Evolutionary conservation across 208 protist species (phyloP).

Genomic region (Trypanosoma conorhini): DNA sequence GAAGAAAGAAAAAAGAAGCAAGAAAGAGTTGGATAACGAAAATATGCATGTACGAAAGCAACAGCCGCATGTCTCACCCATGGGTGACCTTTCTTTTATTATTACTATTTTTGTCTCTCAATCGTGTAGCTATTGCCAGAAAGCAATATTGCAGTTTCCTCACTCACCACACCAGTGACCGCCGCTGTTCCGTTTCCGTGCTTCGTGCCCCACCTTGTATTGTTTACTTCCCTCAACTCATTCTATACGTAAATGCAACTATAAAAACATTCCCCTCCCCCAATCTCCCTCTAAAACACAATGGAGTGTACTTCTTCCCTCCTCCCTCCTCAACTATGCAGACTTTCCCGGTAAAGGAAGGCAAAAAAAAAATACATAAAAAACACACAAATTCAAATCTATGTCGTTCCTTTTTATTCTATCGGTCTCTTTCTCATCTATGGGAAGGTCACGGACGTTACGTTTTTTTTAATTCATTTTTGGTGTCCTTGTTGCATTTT

Average conservation of each 20-base stretch:
- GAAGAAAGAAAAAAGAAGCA: neutral
- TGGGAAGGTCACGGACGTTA: too few relatives aligned
- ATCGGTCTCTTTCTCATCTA: too few relatives aligned
- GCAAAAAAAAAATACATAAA: neutral
- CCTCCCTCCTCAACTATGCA: too few relatives aligned
- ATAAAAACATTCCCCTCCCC: too few relatives aligned
- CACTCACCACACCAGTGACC: neutral
- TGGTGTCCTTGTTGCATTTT: too few relatives aligned
- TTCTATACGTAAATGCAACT: too few relatives aligned
- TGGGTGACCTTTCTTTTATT: too few relatives aligned
- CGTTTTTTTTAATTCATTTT: too few relatives aligned
- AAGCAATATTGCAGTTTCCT: neutral
- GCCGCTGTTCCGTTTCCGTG: neutral
- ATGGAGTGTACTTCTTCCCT: neutral
- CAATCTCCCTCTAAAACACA: neutral
- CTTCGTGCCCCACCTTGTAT: neutral
- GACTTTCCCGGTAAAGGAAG: too few relatives aligned
- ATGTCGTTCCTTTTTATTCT: neutral
- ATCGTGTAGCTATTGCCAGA: neutral
- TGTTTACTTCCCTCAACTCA: neutral
- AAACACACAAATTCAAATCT: slow-evolving; percentile 5
- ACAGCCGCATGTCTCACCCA: too few relatives aligned
- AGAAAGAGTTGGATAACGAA: neutral
- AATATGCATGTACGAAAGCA: neutral
- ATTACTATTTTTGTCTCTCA: too few relatives aligned